phyloP scores from a whole-genome alignment of 2,329 filamentous ascomycete genomes.

The Fusarium staphyleae region DNA sequence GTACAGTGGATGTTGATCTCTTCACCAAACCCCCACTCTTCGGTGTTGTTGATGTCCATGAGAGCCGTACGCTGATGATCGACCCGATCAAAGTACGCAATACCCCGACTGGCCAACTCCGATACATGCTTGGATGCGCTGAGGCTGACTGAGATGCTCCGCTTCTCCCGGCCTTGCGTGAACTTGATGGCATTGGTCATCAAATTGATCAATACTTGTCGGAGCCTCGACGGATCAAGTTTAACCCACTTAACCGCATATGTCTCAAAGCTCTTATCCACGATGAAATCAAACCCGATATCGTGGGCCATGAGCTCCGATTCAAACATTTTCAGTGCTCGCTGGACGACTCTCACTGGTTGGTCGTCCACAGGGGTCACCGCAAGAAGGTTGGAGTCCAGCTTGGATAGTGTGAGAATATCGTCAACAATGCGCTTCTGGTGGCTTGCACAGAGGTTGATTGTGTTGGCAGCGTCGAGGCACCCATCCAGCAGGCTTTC shows the following conservation, averaged over 20 bases:
- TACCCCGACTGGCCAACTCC: constrained; percentile 49
- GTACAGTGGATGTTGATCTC: constrained; percentile 76
- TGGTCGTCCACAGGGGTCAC: constrained; percentile 76
- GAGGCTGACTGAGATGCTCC: constrained; percentile 69
- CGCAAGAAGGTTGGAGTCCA: constrained; percentile 73
- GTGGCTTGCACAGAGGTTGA: constrained; percentile 79
- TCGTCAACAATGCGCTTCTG: constrained; percentile 77
- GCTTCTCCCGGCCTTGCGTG: constrained; percentile 65
- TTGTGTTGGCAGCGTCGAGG: constrained; percentile 81
- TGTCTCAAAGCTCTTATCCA: constrained; percentile 71
- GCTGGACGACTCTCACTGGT: constrained; percentile 70
- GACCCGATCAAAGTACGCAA: constrained; percentile 57
- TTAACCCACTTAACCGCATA: constrained; percentile 74
- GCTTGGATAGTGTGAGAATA: constrained; percentile 70
- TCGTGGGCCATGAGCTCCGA: constrained; percentile 74
- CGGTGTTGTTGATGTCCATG: constrained; percentile 57
- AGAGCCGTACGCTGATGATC: constrained; percentile 45
- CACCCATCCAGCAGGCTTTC: constrained; percentile 60
- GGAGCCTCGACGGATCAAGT: constrained; percentile 76
- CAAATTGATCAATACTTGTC: constrained; percentile 79
- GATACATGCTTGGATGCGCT: constrained; percentile 65
- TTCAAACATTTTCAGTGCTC: constrained; percentile 81
- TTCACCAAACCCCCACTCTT: constrained; percentile 76
- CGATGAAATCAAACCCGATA: constrained; percentile 72
- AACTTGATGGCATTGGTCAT: constrained; percentile 74